A percentile compares a stretch with the other conserved stretches of the same genome.
phyloP scores from a whole-genome alignment of 2,329 filamentous ascomycete genomes.

The Pseudogymnoascus sp. region DNA sequence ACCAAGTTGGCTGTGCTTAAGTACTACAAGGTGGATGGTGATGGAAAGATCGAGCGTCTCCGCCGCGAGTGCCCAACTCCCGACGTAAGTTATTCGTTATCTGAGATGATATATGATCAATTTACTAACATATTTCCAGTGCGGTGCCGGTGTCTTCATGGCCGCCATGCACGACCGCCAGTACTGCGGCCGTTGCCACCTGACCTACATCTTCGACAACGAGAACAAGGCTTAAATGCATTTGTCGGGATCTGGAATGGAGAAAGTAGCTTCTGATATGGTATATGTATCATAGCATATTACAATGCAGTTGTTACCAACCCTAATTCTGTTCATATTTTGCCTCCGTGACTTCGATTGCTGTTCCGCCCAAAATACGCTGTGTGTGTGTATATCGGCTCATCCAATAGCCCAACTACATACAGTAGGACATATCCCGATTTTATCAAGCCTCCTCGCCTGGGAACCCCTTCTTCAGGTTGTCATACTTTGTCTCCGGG shows the following conservation, averaged over 20 bases:
- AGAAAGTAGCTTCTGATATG: slow-evolving; percentile 4
- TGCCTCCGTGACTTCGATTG: not conserved
- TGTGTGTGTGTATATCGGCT: too few relatives aligned
- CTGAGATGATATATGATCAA: not conserved
- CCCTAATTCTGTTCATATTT: slow-evolving; percentile 1
- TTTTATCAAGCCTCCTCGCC: slow-evolving; percentile 31
- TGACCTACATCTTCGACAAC: slow-evolving; percentile 68
- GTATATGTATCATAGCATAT: slow-evolving; percentile 2
- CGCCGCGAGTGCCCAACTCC: slow-evolving; percentile 93
- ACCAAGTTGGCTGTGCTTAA: slow-evolving; percentile 99
- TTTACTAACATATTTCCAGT: slow-evolving; percentile 49
- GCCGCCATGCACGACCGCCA: slow-evolving; percentile 99
- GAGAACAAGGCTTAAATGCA: slow-evolving; percentile 25
- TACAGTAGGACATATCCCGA: not conserved
- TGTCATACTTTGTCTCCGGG: slow-evolving; percentile 62
- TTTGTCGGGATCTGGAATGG: slow-evolving; percentile 9
- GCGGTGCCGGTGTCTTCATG: slow-evolving; percentile 99
- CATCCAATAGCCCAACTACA: not conserved
- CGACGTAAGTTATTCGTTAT: slow-evolving; percentile 52
- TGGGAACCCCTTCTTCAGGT: slow-evolving; percentile 51
- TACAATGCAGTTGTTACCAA: slow-evolving; percentile 8
- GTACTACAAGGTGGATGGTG: slow-evolving; percentile 99
- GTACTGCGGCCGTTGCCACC: slow-evolving; percentile 56
- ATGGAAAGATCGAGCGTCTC: slow-evolving; percentile 99
- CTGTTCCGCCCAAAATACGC: not conserved